Conservation (phyloP, 805 yeast species). For the Metschnikowia borealis region DNA sequence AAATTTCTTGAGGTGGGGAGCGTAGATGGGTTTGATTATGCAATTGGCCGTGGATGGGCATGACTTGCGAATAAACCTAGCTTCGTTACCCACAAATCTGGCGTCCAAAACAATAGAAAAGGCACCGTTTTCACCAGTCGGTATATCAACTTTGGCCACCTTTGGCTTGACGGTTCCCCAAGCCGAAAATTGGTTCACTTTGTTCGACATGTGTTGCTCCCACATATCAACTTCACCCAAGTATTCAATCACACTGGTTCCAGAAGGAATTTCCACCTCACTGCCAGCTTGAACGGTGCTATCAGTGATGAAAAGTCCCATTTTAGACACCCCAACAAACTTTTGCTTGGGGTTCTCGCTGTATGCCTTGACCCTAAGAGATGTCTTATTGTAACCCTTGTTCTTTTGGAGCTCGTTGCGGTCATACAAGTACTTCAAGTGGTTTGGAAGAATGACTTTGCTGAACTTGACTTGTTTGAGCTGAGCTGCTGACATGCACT, state of each 20-base stretch:
- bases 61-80: conserved; percentile 71
- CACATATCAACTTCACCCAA: conserved; percentile 72
- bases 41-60: conserved; percentile 68
- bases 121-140: neutral
- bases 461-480: conserved; percentile 30
- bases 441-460: conserved; percentile 31
- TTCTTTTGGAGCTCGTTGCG: conserved; percentile 29
- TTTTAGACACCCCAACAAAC: conserved; percentile 64
- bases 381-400: conserved; percentile 23
- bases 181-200: conserved; percentile 69
- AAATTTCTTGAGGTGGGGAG: conserved; percentile 36
- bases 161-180: conserved; percentile 62
- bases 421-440: conserved; percentile 28
- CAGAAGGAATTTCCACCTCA: conserved; percentile 33
- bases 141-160: conserved; percentile 34
- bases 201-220: conserved; percentile 57
- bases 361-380: conserved; percentile 51
- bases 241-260: conserved; percentile 54
- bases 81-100: conserved; percentile 70
- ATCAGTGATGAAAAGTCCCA: conserved; percentile 52
- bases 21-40: conserved; percentile 47
- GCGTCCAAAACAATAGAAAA: conserved; percentile 71
- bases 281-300: conserved; percentile 10
- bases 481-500: conserved; percentile 20
- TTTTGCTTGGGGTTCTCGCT: conserved; percentile 55